phyloP scores from a whole-genome alignment of 2,329 filamentous ascomycete species.

The Diaporthe citrichinensis region DNA sequence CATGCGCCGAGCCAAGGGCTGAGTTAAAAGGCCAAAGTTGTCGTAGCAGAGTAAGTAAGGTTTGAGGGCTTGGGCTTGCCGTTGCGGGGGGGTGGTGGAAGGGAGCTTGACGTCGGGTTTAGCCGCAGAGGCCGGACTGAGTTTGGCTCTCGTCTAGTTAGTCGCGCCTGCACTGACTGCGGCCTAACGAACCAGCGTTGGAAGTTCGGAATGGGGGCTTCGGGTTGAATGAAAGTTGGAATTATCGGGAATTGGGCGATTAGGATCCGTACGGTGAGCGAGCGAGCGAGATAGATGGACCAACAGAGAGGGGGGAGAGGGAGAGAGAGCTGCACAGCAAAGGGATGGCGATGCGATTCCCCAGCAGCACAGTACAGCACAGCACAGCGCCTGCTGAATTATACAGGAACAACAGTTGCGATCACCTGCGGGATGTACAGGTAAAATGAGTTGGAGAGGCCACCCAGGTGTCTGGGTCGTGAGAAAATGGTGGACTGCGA shows the following conservation, averaged over 20 bases:
- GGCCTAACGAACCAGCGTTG: conserved; percentile 33
- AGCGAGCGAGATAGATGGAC: neutral
- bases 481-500: conserved; percentile 9
- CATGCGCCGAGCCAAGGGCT: conserved; percentile 35
- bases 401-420: conserved; percentile 15
- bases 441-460: neutral
- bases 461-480: conserved; percentile 17
- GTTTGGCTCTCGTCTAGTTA: conserved; percentile 34
- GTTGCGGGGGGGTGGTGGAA: conserved; percentile 20
- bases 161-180: conserved; percentile 35
- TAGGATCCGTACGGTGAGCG: neutral
- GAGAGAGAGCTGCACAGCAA: neutral
- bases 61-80: conserved; percentile 29
- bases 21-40: conserved; percentile 18
- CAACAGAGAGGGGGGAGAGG: neutral
- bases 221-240: neutral
- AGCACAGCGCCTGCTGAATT: conserved; percentile 1
- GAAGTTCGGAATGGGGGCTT: conserved; percentile 8
- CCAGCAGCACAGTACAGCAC: neutral
- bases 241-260: conserved; percentile 12
- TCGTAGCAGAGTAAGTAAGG: conserved; percentile 15
- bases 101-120: conserved; percentile 37
- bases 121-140: conserved; percentile 37
- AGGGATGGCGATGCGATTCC: neutral
- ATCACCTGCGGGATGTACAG: neutral